Percentiles rank a stretch among this genome's conserved stretches.
These are phyloP conservation scores for Vitellaria paradoxa DNA, from an alignment of 179 eudicot species.

Conservation along the genomic window DNA sequence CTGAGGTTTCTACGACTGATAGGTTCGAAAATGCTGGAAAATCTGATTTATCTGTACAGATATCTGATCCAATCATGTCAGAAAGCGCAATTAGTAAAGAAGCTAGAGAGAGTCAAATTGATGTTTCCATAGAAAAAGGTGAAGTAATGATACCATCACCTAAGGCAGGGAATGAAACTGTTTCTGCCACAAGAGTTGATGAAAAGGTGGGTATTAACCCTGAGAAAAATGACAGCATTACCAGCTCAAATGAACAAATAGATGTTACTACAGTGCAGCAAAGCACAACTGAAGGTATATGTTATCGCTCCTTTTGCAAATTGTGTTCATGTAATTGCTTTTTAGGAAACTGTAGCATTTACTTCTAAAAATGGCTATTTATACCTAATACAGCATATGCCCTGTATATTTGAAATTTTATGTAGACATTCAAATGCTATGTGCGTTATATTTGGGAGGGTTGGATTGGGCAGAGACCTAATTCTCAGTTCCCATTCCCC, in stretches of 20 bases:
- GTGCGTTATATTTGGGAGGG: not conserved
- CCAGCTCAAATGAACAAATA: constrained; percentile 33
- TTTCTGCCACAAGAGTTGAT: constrained; percentile 24
- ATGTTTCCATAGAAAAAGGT: constrained; percentile 28
- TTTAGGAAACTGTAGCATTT: not conserved
- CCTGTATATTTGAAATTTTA: not conserved
- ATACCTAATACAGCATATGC: not conserved
- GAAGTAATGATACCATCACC: constrained; percentile 26
- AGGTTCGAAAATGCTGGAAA: constrained; percentile 16
- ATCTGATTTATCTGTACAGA: not conserved
- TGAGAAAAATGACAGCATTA: constrained; percentile 30
- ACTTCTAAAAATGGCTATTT: not conserved
- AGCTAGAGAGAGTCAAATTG: constrained; percentile 29
- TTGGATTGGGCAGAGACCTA: not conserved
- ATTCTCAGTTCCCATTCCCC: not conserved
- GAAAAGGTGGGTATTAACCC: constrained; percentile 23
- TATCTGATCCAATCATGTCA: constrained; percentile 15
- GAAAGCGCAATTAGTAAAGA: constrained; percentile 27
- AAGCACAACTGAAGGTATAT: constrained; percentile 23
- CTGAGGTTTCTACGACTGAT: constrained; percentile 22
- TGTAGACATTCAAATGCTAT: not conserved
- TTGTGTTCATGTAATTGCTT: not conserved
- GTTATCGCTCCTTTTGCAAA: constrained; percentile 12
- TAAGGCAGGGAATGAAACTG: constrained; percentile 17
- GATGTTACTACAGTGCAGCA: constrained; percentile 23